Percentiles rank a stretch among this genome's conserved stretches.
phyloP scores from a whole-genome alignment of 192 early-diverging fungal species.

The Coemansia sp. region DNA sequence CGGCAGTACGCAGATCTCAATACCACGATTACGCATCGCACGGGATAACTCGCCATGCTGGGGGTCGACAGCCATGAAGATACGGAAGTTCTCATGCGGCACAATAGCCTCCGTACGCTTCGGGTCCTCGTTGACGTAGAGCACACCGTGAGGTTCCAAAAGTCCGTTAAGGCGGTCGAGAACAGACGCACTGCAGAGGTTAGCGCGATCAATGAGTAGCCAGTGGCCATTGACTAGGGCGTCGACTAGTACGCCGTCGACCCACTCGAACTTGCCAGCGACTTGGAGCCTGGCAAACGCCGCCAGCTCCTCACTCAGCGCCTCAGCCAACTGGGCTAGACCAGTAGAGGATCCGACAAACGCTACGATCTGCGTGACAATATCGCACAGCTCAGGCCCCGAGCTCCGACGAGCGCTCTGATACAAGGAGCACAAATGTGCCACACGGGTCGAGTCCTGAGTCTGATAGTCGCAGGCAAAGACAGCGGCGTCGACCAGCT shows the following conservation, averaged over 20 bases:
- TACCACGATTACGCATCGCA: slow-evolving; percentile 96
- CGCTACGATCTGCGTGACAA: slow-evolving; percentile 12
- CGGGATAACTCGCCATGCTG: slow-evolving; percentile 89
- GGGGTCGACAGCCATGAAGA: slow-evolving; percentile 96
- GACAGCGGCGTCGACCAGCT: slow-evolving; percentile 9
- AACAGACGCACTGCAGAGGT: slow-evolving; percentile 91
- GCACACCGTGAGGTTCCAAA: slow-evolving; percentile 82
- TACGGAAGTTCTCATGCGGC: slow-evolving; percentile 88
- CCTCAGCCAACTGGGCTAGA: neutral
- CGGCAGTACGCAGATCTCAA: slow-evolving; percentile 73
- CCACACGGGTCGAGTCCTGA: neutral
- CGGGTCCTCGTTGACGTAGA: slow-evolving; percentile 90
- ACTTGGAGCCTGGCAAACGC: slow-evolving; percentile 42
- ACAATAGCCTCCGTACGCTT: slow-evolving; percentile 60
- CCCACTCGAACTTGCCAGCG: slow-evolving; percentile 94
- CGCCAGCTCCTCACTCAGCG: neutral
- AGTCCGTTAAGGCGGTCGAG: slow-evolving; percentile 94
- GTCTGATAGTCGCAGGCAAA: slow-evolving; percentile 11
- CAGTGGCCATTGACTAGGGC: slow-evolving; percentile 89
- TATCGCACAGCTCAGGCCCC: slow-evolving; percentile 15
- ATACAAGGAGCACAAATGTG: neutral
- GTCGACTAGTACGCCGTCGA: slow-evolving; percentile 89
- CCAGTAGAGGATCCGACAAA: neutral
- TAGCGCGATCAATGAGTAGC: slow-evolving; percentile 95
- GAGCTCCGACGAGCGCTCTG: neutral